Percentiles rank a stretch among this genome's conserved stretches.
Evolutionary conservation across 75 land plant species (phyloP).

Genomic region (Gnetum montanum): DNA sequence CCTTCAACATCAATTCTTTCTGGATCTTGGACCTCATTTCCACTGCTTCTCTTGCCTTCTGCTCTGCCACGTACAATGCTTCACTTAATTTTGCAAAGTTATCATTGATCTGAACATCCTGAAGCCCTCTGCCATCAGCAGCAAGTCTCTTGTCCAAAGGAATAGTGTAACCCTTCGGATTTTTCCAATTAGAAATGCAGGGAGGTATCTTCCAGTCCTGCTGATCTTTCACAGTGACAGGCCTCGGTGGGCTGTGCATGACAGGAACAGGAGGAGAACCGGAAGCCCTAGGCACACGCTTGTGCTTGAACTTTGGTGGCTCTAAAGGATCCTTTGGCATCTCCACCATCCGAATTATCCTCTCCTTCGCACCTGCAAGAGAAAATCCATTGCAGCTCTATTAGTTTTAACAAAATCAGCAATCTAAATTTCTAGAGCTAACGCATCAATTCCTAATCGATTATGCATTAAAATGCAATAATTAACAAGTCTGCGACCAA

Average conservation of each 20-base stretch:
- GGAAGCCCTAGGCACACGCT: slow-evolving; percentile 85
- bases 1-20: slow-evolving; percentile 75
- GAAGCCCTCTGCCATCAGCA: slow-evolving; percentile 94
- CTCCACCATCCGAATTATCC: slow-evolving; percentile 89
- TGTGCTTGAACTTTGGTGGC: slow-evolving; percentile 98
- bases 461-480: too few relatives aligned
- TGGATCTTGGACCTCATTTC: slow-evolving; percentile 94
- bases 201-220: slow-evolving; percentile 99
- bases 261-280: slow-evolving; percentile 95
- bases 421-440: too few relatives aligned
- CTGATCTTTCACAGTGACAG: slow-evolving; percentile 93
- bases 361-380: slow-evolving; percentile 91
- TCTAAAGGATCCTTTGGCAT: slow-evolving; percentile 93
- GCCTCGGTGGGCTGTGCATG: slow-evolving; percentile 92
- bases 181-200: slow-evolving; percentile 98
- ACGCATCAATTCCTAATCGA: too few relatives aligned
- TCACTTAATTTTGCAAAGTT: slow-evolving; percentile 91
- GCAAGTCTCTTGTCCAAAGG: slow-evolving; percentile 91
- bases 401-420: too few relatives aligned
- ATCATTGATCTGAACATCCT: slow-evolving; percentile 94
- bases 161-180: slow-evolving; percentile 93
- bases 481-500: too few relatives aligned
- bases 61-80: slow-evolving; percentile 89
- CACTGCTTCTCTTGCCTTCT: slow-evolving; percentile 96
- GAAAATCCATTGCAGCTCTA: too few relatives aligned